Evolutionary conservation across 257 asterid genomes (phyloP), one percentile per base, ranked within the genome.

Genomic region (Scutellaria baicalensis): DNA sequence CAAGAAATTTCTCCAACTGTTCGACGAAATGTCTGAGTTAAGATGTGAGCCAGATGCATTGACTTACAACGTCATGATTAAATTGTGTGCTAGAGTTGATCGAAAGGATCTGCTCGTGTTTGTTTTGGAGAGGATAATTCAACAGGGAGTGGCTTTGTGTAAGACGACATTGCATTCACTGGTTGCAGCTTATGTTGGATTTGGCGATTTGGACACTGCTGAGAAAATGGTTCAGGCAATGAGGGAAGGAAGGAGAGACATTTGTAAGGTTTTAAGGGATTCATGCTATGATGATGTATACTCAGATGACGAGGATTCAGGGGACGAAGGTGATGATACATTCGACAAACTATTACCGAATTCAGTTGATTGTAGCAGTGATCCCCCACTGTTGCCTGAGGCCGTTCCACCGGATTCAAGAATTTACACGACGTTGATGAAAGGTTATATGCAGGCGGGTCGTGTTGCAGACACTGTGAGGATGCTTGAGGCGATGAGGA

Each of bases 121-220:
- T 67, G 97, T 87, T 1, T 59, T 93, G 76, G 97, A 91, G 84
- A 84, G 93, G 81, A 86, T 93, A 57, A 75, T 91, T 13, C 88
- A 81, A 14, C 84, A 86, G 56, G 79, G 74, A 49, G 64, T 86
- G 45, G 63, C 80, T 0, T 47, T 91, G 77, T 91, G 97, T 75
- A 72, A 79, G 79, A 91, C 99, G 0, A 93, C 99, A n/a, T 45
- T 91, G 75, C 99, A 91, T 59, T 93, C 99, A 0, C 73, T 93
- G 6, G 97, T 93, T 44, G 96, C 99, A 2, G 99, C 99, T 2
- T 93, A 91, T 31, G 96, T 93, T 12, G 97, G 97, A n/a, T 93
- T 93, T 61, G 89, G 85, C 36, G 99, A 93, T 80, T 50, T 93
- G 59, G 89, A 88, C 33, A 81, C 86, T 14, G 96, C 99, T 6